Percentiles rank a stretch among this genome's conserved stretches.
Evolutionary conservation across 306 rosid genomes (phyloP).

Genomic region (Gastrolobium villosum): DNA sequence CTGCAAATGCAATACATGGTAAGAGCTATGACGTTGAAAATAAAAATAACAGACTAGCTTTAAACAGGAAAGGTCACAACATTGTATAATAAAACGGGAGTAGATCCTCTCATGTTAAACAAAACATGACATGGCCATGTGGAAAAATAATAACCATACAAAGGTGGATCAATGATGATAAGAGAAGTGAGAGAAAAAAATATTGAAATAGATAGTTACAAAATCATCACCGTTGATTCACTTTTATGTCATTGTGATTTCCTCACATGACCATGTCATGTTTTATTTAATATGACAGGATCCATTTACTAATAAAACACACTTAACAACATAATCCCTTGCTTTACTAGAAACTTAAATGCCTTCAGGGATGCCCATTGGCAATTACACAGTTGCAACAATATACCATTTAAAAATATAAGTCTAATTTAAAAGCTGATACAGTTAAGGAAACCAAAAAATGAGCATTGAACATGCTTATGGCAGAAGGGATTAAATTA

Average conservation of each 20-base stretch:
- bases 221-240: too few species aligned
- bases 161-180: too few species aligned
- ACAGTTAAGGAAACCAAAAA: conserved; percentile 13
- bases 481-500: not conserved
- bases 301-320: not conserved
- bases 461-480: not conserved
- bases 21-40: conserved; percentile 42
- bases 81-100: not conserved
- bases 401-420: conserved; percentile 6
- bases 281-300: too few species aligned
- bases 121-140: too few species aligned
- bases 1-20: conserved; percentile 57
- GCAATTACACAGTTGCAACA: not conserved
- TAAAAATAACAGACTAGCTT: not conserved
- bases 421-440: not conserved
- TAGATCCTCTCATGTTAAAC: too few species aligned
- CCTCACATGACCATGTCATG: too few species aligned
- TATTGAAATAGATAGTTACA: too few species aligned
- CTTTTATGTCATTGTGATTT: too few species aligned
- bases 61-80: conserved; percentile 6
- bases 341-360: conserved; percentile 14
- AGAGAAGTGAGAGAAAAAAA: too few species aligned
- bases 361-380: not conserved
- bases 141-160: too few species aligned
- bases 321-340: not conserved